Conservation (phyloP, 1,284 basidiomycete species). For the Cryptococcus sp. region DNA sequence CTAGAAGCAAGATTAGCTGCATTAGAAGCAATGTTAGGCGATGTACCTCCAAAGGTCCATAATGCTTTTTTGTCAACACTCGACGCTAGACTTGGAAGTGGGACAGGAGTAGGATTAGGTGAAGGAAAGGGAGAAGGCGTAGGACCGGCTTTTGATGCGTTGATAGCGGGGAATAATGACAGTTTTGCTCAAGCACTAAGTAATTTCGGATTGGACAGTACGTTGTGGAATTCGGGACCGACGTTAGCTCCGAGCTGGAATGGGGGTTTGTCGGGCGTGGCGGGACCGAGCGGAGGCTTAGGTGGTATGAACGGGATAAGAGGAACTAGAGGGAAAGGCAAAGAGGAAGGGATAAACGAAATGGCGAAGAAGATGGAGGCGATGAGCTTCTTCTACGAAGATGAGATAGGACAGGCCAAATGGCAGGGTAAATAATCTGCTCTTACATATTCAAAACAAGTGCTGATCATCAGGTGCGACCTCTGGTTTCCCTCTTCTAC, state of each 20-base stretch:
- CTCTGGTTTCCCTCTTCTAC: conserved; percentile 77
- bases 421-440: conserved; percentile 44
- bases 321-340: conserved; percentile 8
- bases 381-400: conserved; percentile 48
- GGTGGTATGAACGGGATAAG: neutral
- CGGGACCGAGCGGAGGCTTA: neutral
- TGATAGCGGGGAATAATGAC: conserved; percentile 11
- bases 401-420: conserved; percentile 49
- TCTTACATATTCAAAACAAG: neutral
- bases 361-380: conserved; percentile 42
- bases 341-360: conserved; percentile 29
- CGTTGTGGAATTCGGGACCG: neutral
- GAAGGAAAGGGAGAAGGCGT: conserved; percentile 39
- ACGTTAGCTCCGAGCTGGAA: conserved; percentile 7
- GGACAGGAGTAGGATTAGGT: conserved; percentile 38
- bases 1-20: conserved; percentile 46
- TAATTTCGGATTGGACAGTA: neutral
- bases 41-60: conserved; percentile 48
- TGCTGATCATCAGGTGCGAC: conserved; percentile 61
- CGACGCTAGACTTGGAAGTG: conserved; percentile 41
- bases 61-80: conserved; percentile 45
- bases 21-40: conserved; percentile 44
- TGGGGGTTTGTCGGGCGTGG: neutral
- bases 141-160: conserved; percentile 33
- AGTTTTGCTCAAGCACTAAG: neutral